Conservation (phyloP, 129 eudicot species). For the sunflower (Helianthus annuus) region DNA sequence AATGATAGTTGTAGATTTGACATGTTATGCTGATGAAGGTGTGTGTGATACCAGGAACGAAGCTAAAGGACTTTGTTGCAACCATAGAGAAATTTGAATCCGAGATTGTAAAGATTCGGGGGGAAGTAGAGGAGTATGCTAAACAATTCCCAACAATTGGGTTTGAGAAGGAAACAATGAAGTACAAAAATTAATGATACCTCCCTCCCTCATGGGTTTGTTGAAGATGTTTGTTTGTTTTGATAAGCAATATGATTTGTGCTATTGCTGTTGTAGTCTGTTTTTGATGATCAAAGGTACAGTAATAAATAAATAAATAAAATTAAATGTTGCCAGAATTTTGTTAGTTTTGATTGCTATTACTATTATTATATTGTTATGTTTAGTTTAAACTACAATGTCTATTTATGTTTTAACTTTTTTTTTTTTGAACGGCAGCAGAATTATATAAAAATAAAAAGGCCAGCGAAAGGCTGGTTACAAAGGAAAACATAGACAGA, state of each 20-base stretch:
- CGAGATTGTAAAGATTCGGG: conserved; percentile 57
- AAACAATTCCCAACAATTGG: conserved; percentile 94
- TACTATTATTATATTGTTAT: too few species aligned
- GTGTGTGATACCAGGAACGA: conserved; percentile 55
- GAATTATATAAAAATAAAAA: too few species aligned
- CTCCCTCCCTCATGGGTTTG: neutral
- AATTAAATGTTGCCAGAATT: neutral
- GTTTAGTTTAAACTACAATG: too few species aligned
- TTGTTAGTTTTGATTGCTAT: neutral
- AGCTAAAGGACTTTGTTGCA: conserved; percentile 89
- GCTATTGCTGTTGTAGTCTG: neutral
- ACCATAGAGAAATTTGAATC: conserved; percentile 47
- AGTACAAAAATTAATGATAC: conserved; percentile 55
- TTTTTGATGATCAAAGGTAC: neutral
- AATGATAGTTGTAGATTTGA: neutral
- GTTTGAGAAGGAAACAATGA: conserved; percentile 90
- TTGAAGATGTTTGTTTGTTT: conserved; percentile 11
- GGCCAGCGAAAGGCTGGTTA: too few species aligned
- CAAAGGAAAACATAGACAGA: too few species aligned
- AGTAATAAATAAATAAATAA: neutral
- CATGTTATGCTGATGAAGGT: conserved; percentile 26
- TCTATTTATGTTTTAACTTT: too few species aligned
- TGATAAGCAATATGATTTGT: conserved; percentile 11
- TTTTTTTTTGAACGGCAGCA: too few species aligned
- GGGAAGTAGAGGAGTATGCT: conserved; percentile 82